Conservation (phyloP, 495 filamentous ascomycete species). For the Paragyromitra xinjiangensis region DNA sequence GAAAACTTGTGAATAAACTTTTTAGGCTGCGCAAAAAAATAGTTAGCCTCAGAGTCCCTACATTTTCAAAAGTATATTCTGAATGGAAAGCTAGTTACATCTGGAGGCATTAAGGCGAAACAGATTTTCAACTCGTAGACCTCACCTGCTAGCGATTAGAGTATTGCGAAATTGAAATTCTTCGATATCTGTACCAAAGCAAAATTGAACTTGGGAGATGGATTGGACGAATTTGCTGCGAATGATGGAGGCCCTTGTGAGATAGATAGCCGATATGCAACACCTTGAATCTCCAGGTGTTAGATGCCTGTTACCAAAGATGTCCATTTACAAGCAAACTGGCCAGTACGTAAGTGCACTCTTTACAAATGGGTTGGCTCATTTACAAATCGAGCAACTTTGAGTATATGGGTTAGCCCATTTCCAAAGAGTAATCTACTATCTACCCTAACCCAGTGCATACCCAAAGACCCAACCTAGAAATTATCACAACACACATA, state of each 20-base stretch:
- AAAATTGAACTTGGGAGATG: constrained; percentile 1
- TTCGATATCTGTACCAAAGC: not conserved
- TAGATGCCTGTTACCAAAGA: not conserved
- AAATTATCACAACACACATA: not conserved
- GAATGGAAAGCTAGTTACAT: constrained; percentile 5
- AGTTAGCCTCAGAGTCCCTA: constrained; percentile 7
- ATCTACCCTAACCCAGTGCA: not conserved
- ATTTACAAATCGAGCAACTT: not conserved
- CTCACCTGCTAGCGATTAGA: not conserved
- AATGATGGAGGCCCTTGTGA: not conserved
- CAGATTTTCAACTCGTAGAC: not conserved
- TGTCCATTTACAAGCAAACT: not conserved
- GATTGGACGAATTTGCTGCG: constrained; percentile 3
- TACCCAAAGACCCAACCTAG: not conserved
- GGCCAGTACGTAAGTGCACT: not conserved
- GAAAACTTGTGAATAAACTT: constrained; percentile 25
- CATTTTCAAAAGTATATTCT: not conserved
- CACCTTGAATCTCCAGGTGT: not conserved
- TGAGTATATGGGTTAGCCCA: not conserved
- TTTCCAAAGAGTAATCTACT: not conserved
- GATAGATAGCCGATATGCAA: constrained; percentile 5
- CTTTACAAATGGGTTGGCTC: not conserved
- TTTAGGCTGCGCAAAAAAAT: not conserved
- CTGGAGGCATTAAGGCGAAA: constrained; percentile 20
- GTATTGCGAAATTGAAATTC: not conserved